A percentile compares a stretch with the other conserved stretches of the same genome.
Conservation (phyloP, 768 basidiomycete genomes). For the Hydnomerulius pinastri region DNA sequence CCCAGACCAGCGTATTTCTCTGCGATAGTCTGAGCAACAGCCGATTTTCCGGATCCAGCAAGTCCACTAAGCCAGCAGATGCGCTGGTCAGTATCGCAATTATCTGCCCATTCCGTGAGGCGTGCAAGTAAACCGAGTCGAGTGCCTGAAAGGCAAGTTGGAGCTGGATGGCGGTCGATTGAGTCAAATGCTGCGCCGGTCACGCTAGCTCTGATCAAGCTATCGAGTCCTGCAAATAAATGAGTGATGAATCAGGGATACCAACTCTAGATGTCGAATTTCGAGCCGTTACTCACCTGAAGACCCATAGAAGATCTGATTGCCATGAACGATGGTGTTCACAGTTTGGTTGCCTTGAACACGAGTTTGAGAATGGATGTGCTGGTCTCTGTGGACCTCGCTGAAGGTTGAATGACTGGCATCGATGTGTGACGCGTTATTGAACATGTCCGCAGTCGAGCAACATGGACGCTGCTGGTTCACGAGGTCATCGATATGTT, state of each 20-base stretch:
- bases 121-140: constrained; percentile 15
- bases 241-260: background rate
- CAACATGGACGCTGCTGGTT: background rate
- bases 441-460: constrained; percentile 13
- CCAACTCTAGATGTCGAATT: too few relatives aligned
- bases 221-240: constrained; percentile 13
- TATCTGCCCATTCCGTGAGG: constrained; percentile 18
- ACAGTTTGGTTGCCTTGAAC: constrained; percentile 14
- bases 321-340: constrained; percentile 20
- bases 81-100: background rate
- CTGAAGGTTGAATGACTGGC: constrained; percentile 22
- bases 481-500: too few relatives aligned
- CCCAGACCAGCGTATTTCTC: constrained; percentile 16
- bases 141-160: constrained; percentile 19
- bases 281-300: constrained; percentile 17
- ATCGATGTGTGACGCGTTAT: constrained; percentile 18
- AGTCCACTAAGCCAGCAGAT: constrained; percentile 27
- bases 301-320: constrained; percentile 16
- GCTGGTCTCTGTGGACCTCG: constrained; percentile 19
- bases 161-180: constrained; percentile 19
- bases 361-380: constrained; percentile 7
- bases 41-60: constrained; percentile 26
- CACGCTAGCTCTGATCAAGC: constrained; percentile 11
- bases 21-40: constrained; percentile 31
- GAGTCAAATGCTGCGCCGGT: constrained; percentile 19